Conservation (phyloP, 495 filamentous ascomycete genomes). For the Glonium stellatum region DNA sequence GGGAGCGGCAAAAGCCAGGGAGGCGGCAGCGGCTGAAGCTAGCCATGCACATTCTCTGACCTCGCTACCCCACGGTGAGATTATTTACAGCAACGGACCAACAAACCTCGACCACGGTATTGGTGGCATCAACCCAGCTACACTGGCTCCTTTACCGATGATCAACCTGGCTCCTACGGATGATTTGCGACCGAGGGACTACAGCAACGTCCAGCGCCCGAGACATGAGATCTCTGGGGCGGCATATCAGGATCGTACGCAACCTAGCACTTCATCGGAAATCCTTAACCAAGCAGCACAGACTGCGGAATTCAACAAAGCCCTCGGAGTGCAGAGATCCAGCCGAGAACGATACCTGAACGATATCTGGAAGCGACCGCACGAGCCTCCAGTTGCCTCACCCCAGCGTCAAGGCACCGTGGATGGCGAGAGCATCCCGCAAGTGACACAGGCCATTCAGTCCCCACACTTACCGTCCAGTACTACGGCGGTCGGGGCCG, state of each 20-base stretch:
- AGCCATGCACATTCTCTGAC: conserved; percentile 46
- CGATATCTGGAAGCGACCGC: conserved; percentile 68
- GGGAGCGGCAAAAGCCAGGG: conserved; percentile 79
- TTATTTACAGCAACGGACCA: conserved; percentile 70
- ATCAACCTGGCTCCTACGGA: conserved; percentile 73
- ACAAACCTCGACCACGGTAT: conserved; percentile 39
- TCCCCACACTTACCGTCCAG: conserved; percentile 41
- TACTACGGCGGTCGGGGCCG: conserved; percentile 33
- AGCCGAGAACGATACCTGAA: conserved; percentile 70
- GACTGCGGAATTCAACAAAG: conserved; percentile 84
- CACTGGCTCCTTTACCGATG: conserved; percentile 69
- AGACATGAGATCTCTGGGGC: conserved; percentile 85
- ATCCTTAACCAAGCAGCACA: conserved; percentile 82
- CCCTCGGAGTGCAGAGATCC: conserved; percentile 63
- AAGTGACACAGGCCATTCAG: conserved; percentile 24
- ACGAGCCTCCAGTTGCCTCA: conserved; percentile 45
- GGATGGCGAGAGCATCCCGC: conserved; percentile 18
- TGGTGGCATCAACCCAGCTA: conserved; percentile 39
- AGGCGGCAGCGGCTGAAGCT: conserved; percentile 60
- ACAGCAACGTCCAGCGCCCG: conserved; percentile 73
- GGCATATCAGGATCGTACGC: conserved; percentile 80
- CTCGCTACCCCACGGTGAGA: conserved; percentile 56
- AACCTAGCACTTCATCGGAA: conserved; percentile 71
- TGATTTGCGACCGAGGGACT: conserved; percentile 72
- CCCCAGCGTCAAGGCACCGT: conserved; percentile 10